Base-by-base conservation (phyloP, 306 rosid species). In the Acacia confusa region DNA sequence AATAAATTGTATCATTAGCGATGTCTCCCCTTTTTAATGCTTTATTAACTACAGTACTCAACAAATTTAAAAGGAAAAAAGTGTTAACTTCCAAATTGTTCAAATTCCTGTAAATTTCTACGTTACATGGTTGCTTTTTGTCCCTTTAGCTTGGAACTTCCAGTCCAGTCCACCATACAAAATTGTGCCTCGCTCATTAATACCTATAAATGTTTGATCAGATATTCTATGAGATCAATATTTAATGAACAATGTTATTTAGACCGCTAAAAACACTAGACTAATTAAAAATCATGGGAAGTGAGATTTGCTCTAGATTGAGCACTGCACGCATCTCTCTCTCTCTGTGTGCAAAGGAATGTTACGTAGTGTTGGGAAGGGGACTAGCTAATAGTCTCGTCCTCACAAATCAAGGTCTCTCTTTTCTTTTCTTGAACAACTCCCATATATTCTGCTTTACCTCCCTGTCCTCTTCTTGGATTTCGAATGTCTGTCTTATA, bases 111-210 rank as follows among this genome's bases (percentile, higher is more conserved):
- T 72, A 70, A 79, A 85, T 86, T 69, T 67, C 81, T 90, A 84
- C 86, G 81, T 78, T 90, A 84, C 86, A 81, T 84, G 85, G 85
- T 74, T 76, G 80, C 52, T 63, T 52, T 79, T 85, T 88, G 94
- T 88, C 90, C 67, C 81, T 78, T 89, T 85, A 83, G 75, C 84
- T 89, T 89, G 88, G 84, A 89, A 53, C 81, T 82, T 88, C 13
- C 27, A n/a, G 27, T 3, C 75, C 63, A 67, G 58, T 32, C 76
- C 83, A 19, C 55, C 55, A 69, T 38, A 36, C 68, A 75, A 34
- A 2, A 36, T 1, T 44, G 52, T 24, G n/a, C 60, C 8, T 12
- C 48, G 28, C 16, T 12, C 34, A 2, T 53, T 13, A 36, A 6
- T 36, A 38, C 52, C 69, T 38, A 40, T 22, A 78, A 22, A 13